Evolutionary conservation across 2,329 filamentous ascomycete genomes (phyloP).

Genomic region (Sclerotinia borealis): DNA sequence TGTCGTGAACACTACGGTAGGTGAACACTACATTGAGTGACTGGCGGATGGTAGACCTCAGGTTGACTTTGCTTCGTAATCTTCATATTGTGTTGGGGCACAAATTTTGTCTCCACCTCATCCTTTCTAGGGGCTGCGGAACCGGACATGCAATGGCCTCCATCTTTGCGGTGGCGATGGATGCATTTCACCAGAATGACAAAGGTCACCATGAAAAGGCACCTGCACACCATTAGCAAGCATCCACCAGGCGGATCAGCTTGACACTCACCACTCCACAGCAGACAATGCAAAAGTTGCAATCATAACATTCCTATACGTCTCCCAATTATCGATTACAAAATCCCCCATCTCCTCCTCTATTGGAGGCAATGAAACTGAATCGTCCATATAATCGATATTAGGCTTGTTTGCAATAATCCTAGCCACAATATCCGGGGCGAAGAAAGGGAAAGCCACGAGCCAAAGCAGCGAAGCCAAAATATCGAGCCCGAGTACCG

Average conservation of each 20-base stretch:
- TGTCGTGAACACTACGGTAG: not conserved
- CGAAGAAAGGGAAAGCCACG: not conserved
- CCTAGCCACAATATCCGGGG: not conserved
- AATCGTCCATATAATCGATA: too few species aligned
- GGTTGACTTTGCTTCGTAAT: not conserved
- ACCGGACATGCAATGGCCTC: not conserved
- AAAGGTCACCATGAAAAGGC: not conserved
- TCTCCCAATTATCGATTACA: not conserved
- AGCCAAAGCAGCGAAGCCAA: not conserved
- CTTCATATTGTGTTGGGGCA: not conserved
- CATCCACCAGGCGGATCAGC: not conserved
- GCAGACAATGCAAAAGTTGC: not conserved
- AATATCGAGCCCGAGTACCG: constrained; percentile 7
- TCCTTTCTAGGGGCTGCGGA: not conserved
- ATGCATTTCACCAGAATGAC: not conserved
- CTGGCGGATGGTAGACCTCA: not conserved
- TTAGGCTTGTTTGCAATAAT: too few species aligned
- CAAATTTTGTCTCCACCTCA: not conserved
- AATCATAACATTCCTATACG: constrained; percentile 1
- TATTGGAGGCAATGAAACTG: too few species aligned
- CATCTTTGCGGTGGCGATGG: not conserved
- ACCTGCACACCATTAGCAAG: not conserved
- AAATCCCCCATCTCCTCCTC: too few species aligned
- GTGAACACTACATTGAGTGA: not conserved
- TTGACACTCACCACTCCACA: constrained; percentile 2